phyloP scores from a whole-genome alignment of 768 basidiomycete species.

The Rhodotorula babjevae region DNA sequence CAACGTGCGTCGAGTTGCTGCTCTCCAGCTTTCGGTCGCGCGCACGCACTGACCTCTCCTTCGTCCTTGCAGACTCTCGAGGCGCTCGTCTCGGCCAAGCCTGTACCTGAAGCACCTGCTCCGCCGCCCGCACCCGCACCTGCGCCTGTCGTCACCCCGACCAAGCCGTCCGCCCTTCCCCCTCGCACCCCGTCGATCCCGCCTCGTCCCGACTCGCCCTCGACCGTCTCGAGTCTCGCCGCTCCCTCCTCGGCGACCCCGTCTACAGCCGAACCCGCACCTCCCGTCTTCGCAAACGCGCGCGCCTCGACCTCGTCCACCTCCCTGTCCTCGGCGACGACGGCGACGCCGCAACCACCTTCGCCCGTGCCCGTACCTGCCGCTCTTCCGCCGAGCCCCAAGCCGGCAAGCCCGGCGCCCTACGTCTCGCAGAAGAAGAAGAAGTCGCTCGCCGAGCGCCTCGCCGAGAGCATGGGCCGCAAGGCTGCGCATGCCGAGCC shows the following conservation, averaged over 20 bases:
- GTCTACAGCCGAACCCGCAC: neutral
- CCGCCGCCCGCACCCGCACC: neutral
- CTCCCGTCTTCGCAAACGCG: neutral
- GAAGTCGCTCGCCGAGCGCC: conserved; percentile 26
- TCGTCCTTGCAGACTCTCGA: conserved; percentile 26
- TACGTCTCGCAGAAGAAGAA: conserved; percentile 9
- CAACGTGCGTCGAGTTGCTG: conserved; percentile 1
- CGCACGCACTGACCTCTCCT: neutral
- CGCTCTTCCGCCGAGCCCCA: conserved; percentile 2
- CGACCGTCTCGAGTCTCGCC: too few species aligned
- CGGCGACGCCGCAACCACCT: conserved; percentile 1
- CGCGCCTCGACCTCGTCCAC: neutral
- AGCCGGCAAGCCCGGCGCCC: neutral
- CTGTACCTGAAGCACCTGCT: neutral
- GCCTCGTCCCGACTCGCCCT: neutral
- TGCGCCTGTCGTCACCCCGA: neutral
- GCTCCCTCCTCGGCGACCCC: neutral
- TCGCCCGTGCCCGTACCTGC: conserved; percentile 8
- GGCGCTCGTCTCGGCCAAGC: conserved; percentile 27
- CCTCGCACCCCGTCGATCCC: conserved; percentile 7
- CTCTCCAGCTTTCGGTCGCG: too few species aligned
- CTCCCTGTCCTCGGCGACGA: conserved; percentile 3
- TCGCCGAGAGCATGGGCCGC: conserved; percentile 22
- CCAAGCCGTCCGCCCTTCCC: neutral
- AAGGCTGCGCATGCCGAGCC: neutral